Conservation (phyloP, 768 basidiomycete genomes). For the Leccinum imitatum region DNA sequence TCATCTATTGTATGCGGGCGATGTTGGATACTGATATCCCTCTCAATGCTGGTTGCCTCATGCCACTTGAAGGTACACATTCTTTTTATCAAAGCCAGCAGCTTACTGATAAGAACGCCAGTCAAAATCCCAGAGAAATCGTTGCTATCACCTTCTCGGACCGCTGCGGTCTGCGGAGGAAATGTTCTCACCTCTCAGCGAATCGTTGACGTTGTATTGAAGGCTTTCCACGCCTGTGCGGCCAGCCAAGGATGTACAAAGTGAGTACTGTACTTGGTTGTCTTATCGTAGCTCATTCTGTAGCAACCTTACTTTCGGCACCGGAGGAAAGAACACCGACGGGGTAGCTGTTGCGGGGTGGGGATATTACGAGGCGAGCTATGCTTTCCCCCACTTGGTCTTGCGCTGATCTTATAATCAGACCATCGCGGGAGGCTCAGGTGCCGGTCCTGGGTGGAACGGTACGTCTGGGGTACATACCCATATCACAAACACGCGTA, state of each 20-base stretch:
- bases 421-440: slow-evolving; percentile 94
- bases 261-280: slow-evolving; percentile 40
- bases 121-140: slow-evolving; percentile 82
- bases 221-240: slow-evolving; percentile 88
- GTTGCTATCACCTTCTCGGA: slow-evolving; percentile 76
- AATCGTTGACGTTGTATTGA: slow-evolving; percentile 92
- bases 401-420: slow-evolving; percentile 4
- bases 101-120: slow-evolving; percentile 22
- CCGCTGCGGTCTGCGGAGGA: slow-evolving; percentile 90
- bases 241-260: slow-evolving; percentile 95
- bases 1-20: slow-evolving; percentile 86
- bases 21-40: slow-evolving; percentile 89
- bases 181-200: slow-evolving; percentile 91
- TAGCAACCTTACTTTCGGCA: slow-evolving; percentile 87
- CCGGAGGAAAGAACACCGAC: slow-evolving; percentile 82
- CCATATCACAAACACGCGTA: slow-evolving; percentile 90
- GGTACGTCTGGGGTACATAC: slow-evolving; percentile 94
- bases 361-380: slow-evolving; percentile 81
- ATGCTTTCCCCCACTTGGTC: background rate
- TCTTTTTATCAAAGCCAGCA: background rate
- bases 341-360: slow-evolving; percentile 77
- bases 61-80: slow-evolving; percentile 71
- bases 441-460: slow-evolving; percentile 87
- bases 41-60: slow-evolving; percentile 90
- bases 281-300: background rate